phyloP scores from a whole-genome alignment of 163 green algal species.

The Botryococcus braunii region DNA sequence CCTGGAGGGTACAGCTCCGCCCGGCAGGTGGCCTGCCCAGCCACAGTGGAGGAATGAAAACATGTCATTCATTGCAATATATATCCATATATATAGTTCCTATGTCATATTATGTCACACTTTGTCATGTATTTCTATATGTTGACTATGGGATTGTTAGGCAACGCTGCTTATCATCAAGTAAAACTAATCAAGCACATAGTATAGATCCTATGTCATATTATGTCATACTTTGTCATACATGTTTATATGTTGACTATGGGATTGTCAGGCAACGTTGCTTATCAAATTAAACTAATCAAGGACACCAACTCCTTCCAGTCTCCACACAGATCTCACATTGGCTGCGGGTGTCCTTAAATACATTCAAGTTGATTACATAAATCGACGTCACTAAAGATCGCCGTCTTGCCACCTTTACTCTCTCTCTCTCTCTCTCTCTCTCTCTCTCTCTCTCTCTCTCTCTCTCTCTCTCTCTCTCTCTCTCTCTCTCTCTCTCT shows the following conservation, averaged over 20 bases:
- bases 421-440: too few species aligned
- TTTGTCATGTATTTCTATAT: background rate
- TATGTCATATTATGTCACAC: background rate
- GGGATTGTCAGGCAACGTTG: background rate
- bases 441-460: too few species aligned
- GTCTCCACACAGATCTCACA: too few species aligned
- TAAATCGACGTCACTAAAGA: too few species aligned
- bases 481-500: too few species aligned
- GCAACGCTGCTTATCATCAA: background rate
- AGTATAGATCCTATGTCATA: background rate
- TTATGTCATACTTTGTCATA: background rate
- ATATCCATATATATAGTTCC: too few species aligned
- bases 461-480: too few species aligned
- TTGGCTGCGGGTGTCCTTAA: too few species aligned
- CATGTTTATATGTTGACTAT: background rate
- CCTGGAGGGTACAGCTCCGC: conserved; percentile 1
- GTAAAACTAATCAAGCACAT: background rate
- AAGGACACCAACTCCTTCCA: too few species aligned
- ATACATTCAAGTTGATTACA: too few species aligned
- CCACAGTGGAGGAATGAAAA: background rate
- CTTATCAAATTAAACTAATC: background rate
- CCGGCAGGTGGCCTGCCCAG: conserved; percentile 7
- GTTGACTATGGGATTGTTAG: background rate
- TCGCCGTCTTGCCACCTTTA: too few species aligned
- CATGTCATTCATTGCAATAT: background rate